Evolutionary conservation across 176 grass and related monocot species (phyloP).

Genomic region (Panicum miliaceum): DNA sequence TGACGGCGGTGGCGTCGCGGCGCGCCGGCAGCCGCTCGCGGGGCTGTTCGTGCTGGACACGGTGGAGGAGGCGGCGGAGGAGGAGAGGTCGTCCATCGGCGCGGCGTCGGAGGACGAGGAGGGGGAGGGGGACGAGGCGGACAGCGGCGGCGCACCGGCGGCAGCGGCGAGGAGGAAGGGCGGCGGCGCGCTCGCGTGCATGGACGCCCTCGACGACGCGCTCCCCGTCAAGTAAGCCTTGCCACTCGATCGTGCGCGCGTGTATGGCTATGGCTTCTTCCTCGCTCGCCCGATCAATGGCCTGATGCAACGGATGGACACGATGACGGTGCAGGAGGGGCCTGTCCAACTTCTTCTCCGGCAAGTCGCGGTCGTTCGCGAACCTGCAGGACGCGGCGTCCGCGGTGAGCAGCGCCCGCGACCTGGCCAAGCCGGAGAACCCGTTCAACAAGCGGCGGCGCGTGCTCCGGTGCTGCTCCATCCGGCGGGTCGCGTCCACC

Average conservation of each 20-base stretch:
- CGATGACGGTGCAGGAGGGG: conserved; percentile 66
- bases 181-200: conserved; percentile 40
- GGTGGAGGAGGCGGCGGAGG: conserved; percentile 42
- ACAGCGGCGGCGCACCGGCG: conserved; percentile 18
- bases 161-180: not conserved
- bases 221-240: conserved; percentile 65
- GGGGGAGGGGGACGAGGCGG: conserved; percentile 46
- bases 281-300: not conserved
- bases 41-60: conserved; percentile 64
- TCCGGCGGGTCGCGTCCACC: conserved; percentile 64
- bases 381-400: conserved; percentile 66
- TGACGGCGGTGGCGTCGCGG: not conserved
- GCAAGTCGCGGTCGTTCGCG: conserved; percentile 95
- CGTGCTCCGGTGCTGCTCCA: conserved; percentile 64
- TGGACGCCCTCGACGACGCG: conserved; percentile 74
- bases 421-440: conserved; percentile 92
- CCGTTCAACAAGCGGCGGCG: conserved; percentile 93
- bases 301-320: not conserved
- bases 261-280: not conserved
- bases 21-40: not conserved
- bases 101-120: conserved; percentile 38
- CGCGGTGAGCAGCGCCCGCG: conserved; percentile 43
- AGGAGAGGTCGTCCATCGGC: conserved; percentile 50
- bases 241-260: not conserved
- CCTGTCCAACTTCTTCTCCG: conserved; percentile 92